These are phyloP conservation scores for Pochonia chlamydosporia DNA, from an alignment of 2,329 filamentous ascomycete genomes.

Conservation along the genomic window DNA sequence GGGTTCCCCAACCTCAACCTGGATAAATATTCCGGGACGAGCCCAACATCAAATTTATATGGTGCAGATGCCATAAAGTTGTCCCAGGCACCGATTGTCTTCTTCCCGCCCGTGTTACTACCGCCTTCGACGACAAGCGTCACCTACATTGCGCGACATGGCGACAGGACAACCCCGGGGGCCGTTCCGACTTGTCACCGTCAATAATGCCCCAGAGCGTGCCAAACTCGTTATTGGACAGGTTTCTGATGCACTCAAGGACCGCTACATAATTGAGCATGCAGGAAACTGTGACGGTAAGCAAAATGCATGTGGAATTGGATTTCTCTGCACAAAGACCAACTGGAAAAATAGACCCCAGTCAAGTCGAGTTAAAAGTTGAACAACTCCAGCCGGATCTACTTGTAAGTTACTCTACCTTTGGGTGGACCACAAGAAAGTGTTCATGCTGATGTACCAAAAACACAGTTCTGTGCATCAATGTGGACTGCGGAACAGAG, in stretches of 20 bases:
- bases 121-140: too few relatives aligned
- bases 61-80: too few relatives aligned
- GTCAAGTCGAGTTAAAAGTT: neutral
- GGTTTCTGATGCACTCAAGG: neutral
- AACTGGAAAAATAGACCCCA: neutral
- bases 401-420: neutral
- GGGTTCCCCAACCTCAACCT: too few relatives aligned
- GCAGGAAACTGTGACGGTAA: neutral
- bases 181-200: neutral
- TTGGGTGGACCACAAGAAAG: neutral
- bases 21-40: too few relatives aligned
- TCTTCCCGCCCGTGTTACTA: too few relatives aligned
- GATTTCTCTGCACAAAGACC: neutral
- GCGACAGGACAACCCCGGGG: too few relatives aligned
- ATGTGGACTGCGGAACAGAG: neutral
- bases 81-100: too few relatives aligned
- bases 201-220: neutral
- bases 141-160: too few relatives aligned
- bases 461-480: neutral
- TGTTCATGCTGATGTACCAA: neutral
- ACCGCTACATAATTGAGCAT: neutral
- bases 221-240: neutral
- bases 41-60: too few relatives aligned
- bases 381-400: neutral
- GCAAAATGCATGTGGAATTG: neutral